Conservation (phyloP, 345 rosid genomes). For the Punica granatum region DNA sequence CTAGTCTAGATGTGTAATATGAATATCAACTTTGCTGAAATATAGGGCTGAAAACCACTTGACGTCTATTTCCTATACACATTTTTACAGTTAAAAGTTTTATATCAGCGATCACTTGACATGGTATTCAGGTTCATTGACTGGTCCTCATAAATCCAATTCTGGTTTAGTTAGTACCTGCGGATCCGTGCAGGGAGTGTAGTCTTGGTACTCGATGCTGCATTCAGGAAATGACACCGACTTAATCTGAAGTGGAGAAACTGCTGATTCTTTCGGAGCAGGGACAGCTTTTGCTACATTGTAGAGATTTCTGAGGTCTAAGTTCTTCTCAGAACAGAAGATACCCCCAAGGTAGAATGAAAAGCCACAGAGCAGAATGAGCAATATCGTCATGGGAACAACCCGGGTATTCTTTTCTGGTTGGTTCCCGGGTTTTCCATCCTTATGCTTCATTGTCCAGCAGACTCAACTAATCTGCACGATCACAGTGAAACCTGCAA, state of each 20-base stretch:
- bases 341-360: constrained; percentile 92
- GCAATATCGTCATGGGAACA: constrained; percentile 43
- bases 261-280: constrained; percentile 39
- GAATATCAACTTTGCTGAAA: too few species aligned
- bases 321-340: constrained; percentile 56
- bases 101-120: rapidly evolving
- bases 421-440: constrained; percentile 50
- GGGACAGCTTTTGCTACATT: constrained; percentile 37
- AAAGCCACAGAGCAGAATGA: constrained; percentile 59
- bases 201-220: constrained; percentile 76
- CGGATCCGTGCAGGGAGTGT: constrained; percentile 99
- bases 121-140: not conserved
- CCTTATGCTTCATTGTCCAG: constrained; percentile 69
- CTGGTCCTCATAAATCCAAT: not conserved
- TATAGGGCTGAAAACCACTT: too few species aligned
- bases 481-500: not conserved
- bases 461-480: constrained; percentile 23
- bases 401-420: constrained; percentile 42
- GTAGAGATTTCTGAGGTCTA: constrained; percentile 20
- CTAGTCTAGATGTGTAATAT: too few species aligned
- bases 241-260: constrained; percentile 47
- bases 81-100: not conserved
- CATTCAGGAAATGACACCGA: constrained; percentile 62
- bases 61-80: too few species aligned
- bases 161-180: constrained; percentile 34